A percentile compares a stretch with the other conserved stretches of the same genome.
These are phyloP conservation scores for Pelargonium australe DNA, from an alignment of 441 rosid genomes.

Conservation along the genomic window DNA sequence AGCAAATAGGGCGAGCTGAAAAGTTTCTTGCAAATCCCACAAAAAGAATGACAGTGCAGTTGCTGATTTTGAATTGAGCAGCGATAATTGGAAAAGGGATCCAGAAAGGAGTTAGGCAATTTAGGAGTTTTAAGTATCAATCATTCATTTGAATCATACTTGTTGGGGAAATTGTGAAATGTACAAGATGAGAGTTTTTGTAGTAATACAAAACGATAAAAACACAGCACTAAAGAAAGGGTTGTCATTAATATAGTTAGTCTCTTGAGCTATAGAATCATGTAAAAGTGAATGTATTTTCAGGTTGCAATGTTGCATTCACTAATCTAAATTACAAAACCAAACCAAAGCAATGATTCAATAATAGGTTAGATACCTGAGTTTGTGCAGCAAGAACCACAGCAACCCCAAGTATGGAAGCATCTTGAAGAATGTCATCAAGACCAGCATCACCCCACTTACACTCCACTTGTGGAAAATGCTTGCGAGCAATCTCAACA, in stretches of 20 bases:
- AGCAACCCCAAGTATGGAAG: conserved; percentile 66
- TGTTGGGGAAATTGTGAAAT: not conserved
- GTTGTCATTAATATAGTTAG: too few relatives aligned
- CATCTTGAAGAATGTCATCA: conserved; percentile 56
- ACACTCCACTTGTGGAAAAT: conserved; percentile 66
- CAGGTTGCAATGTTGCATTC: not conserved
- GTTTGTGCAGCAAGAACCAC: conserved; percentile 87
- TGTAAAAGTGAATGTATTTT: not conserved
- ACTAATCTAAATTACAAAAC: not conserved
- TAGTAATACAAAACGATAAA: too few relatives aligned
- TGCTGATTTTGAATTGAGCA: too few relatives aligned
- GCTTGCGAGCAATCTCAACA: conserved; percentile 65
- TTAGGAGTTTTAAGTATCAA: not conserved
- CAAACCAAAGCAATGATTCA: not conserved
- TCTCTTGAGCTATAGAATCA: too few relatives aligned
- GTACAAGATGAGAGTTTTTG: not conserved
- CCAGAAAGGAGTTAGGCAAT: too few relatives aligned
- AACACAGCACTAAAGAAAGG: too few relatives aligned
- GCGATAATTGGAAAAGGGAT: too few relatives aligned
- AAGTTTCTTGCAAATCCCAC: too few relatives aligned
- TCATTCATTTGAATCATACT: not conserved
- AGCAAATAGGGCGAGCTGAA: too few relatives aligned
- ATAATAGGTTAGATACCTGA: conserved; percentile 41
- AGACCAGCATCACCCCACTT: conserved; percentile 90
- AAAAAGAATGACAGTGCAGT: too few relatives aligned